phyloP scores from a whole-genome alignment of 2,329 filamentous ascomycete genomes.

The Talaromyces sp. region DNA sequence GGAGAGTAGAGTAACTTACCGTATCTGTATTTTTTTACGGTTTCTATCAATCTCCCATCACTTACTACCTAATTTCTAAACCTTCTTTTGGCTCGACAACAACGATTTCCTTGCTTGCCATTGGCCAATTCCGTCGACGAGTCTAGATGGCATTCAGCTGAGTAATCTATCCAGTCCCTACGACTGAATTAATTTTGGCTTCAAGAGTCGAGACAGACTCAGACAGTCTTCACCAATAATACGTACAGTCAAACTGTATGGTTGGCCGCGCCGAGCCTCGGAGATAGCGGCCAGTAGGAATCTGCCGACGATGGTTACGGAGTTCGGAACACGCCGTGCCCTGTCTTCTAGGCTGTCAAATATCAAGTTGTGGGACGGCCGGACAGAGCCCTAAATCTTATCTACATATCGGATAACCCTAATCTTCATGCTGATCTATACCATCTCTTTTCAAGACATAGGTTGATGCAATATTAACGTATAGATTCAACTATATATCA shows the following conservation, averaged over 20 bases:
- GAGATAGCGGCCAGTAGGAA: conserved; percentile 3
- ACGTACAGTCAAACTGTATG: neutral
- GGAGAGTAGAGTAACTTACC: neutral
- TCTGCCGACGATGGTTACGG: neutral
- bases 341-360: too few relatives aligned
- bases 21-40: too few relatives aligned
- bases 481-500: neutral
- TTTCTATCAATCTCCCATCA: too few relatives aligned
- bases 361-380: neutral
- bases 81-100: too few relatives aligned
- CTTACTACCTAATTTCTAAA: too few relatives aligned
- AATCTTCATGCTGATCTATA: neutral
- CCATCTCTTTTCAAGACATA: neutral
- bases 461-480: neutral
- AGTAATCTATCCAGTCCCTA: neutral
- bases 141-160: neutral
- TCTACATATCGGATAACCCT: too few relatives aligned
- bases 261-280: conserved; percentile 2
- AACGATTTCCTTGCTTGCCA: neutral
- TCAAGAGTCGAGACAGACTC: neutral
- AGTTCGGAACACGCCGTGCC: neutral
- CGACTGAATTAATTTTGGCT: neutral
- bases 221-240: neutral
- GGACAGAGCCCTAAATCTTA: too few relatives aligned
- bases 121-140: neutral